Evolutionary conservation across 2,329 filamentous ascomycete genomes (phyloP), one percentile per base, ranked within the genome.

Genomic region (Chaetomium sp.): DNA sequence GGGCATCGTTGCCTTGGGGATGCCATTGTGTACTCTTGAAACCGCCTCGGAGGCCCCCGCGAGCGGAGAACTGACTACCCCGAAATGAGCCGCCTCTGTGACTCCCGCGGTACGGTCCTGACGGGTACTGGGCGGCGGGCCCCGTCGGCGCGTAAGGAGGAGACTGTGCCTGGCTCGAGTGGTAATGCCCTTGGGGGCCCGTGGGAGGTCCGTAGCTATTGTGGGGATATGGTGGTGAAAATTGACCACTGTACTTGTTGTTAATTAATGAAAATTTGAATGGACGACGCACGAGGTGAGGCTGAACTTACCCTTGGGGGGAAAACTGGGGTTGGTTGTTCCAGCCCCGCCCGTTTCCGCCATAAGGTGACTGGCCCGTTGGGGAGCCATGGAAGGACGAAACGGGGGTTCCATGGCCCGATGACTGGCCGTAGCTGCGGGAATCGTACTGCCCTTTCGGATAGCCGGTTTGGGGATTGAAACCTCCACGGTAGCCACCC

Each of bases 21-120:
- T 85, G 90, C 90, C 91, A 93, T 54, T 92, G 90, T 2, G 87
- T 69, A 75, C 77, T 90, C 86, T 77, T 88, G 82, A 80, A 89
- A 85, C 77, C 81, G 42, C 87, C 87, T 59, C 89, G 83, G 65
- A 83, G 81, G 29, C 78, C 78, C 49, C 82, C 82, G 57, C 85
- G 80, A 33, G 78, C 79, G 55, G 77, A 78, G 71, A 84, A 87
- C 62, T 85, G 82, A 65, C 82, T 85, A 42, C 87, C 87, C 60
- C 89, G 84, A 71, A 87, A 89, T 19, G 72, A 68, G 8, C 71
- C 72, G 23, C 85, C 85, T 69, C 87, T 74, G 75, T 80, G 79
- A 16, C 72, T 73, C 23, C 79, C 79, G 23, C 82, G 79, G 57
- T 80, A 81, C 59, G 78, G 78, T 1, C 79, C 79, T 31, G 79